Base-by-base conservation (phyloP, 169 alveolate genomes). In the Plasmodium reichenowi region DNA sequence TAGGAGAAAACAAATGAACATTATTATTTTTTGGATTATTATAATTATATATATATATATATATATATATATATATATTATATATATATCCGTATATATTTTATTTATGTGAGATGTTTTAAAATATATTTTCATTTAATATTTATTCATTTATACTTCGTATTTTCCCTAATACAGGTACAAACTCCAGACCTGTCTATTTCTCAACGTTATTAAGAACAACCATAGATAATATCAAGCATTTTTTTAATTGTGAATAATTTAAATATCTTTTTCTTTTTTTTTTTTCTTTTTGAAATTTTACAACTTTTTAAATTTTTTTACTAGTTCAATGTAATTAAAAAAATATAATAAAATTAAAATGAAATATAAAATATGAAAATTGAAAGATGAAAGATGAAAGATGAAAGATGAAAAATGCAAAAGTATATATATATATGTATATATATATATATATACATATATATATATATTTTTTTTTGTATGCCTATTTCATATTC, bases 101-200 rank as follows among this genome's bases (percentile, higher is more conserved):
- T 67, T 43, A 32, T 38, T 67, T 43, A 2, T 67, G 7, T 67
- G 29, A 13, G 12, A 67, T 13, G 12, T 29, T 38, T 26, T 22
- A 64, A 17, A 60, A 10, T 60, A 17, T 60, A 24, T 29, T 64
- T 64, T 7, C 13, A 12, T 29, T 70, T 47, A 13, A 15, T 70
- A 22, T 48, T 15, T 0, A 70, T 48, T 22, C 38, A 70, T 70
- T 47, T 48, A 38, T 15, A 38, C 47, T 32, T 29, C 54, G 54
- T 59, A 7, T 56, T 62, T 64, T 56, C 56, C 68, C 66, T 43
- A 76, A 76, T 64, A 75, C 89, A 76, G 89, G 89, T 70, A 76
- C 89, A 60, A 74, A 64, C 26, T 76, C 89, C 20, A 63, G 89
- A 70, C 89, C 89, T 76, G 89, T 76, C 47, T 64, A 76, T 58